Evolutionary conservation across 306 rosid genomes (phyloP).

Genomic region (Prunus kanzakura): DNA sequence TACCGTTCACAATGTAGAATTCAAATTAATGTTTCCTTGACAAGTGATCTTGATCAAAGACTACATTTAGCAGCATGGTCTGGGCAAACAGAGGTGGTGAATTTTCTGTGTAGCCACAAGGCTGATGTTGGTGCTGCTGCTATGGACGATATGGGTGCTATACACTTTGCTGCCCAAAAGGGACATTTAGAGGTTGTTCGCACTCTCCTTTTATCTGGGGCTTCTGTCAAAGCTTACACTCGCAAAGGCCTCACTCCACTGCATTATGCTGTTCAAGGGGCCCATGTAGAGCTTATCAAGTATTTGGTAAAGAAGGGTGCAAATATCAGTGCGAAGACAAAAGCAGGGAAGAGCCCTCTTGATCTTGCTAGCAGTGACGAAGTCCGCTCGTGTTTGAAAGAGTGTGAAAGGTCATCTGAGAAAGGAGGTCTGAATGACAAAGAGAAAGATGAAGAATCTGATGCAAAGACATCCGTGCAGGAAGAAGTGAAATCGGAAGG

Average conservation of each 20-base stretch:
- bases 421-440: slow-evolving; percentile 37
- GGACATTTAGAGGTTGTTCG: slow-evolving; percentile 78
- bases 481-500: slow-evolving; percentile 36
- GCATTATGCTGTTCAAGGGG: slow-evolving; percentile 86
- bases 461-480: slow-evolving; percentile 31
- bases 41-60: slow-evolving; percentile 42
- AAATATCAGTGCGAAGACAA: slow-evolving; percentile 57
- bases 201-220: slow-evolving; percentile 59
- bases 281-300: slow-evolving; percentile 72
- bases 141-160: slow-evolving; percentile 95
- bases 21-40: slow-evolving; percentile 54
- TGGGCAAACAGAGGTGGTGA: slow-evolving; percentile 68
- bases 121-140: slow-evolving; percentile 94
- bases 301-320: slow-evolving; percentile 84
- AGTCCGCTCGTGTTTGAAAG: slow-evolving; percentile 59
- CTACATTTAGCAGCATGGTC: slow-evolving; percentile 95
- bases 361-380: slow-evolving; percentile 74
- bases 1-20: not conserved
- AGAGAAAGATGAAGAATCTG: slow-evolving; percentile 44
- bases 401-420: slow-evolving; percentile 36
- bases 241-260: slow-evolving; percentile 85
- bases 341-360: slow-evolving; percentile 70
- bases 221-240: slow-evolving; percentile 56
- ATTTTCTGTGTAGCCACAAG: slow-evolving; percentile 73
- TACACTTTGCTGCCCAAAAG: slow-evolving; percentile 90